Evolutionary conservation across 805 yeast genomes (phyloP), one percentile per base, ranked within the genome.

Genomic region (Candida rishiriensis): DNA sequence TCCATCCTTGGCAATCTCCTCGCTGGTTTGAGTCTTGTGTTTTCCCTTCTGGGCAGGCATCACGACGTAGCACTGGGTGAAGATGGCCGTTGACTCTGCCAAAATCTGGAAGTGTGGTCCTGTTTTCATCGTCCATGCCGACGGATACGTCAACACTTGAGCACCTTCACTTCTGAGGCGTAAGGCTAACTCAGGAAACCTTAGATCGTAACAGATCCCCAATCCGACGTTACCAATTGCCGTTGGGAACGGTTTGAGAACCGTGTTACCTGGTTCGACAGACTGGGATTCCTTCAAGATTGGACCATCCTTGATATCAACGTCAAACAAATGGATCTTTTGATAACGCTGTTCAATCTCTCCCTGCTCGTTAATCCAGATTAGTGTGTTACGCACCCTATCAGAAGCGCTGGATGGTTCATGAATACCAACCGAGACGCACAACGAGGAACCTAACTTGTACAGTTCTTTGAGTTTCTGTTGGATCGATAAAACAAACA

Each of bases 61-160:
- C 3, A 91, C 69, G 6, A 90, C 96, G 61, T 76, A 93, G 47
- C 85, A 72, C 64, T 93, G 98, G 1, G 91, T 76, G 59, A 90
- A 96, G 11, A 91, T 75, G 3, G 98, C 98, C 39, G 97, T 70
- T 0, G 96, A 84, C 26, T 79, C 71, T 1, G 88, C 97, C 41
- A 91, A 69, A 1, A 78, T 62, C 42, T 80, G 80, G 96, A 97
- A 91, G 58, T 91, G 99, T 1, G 91, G 88, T 1, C 99, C 99
- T 0, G 98, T 91, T 50, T 82, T 81, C 59, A 85, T 77, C 0
- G 97, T 93, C 72, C 95, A 93, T 0, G 98, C 98, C 21, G 95
- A 83, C 0, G 99, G 98, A 55, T 71, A 91, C 2, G 91, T 76
- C 34, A 91, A 54, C 17, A 91, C 68, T 46, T 87, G 75, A 1